Evolutionary conservation across 768 basidiomycete species (phyloP).

Genomic region (Suillus fuscotomentosus): DNA sequence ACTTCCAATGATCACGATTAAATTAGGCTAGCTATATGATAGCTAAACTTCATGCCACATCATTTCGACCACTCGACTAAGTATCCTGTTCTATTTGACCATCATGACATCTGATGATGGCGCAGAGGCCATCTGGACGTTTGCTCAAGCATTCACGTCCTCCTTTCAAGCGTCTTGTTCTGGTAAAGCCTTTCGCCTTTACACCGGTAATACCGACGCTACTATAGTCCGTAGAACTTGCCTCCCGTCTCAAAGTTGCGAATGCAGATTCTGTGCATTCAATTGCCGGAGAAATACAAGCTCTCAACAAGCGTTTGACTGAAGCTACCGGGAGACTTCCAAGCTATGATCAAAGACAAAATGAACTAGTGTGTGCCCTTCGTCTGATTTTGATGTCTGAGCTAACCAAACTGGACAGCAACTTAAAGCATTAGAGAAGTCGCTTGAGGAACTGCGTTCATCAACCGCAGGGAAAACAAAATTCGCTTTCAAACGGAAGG

Average conservation of each 20-base stretch:
- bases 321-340: conserved; percentile 68
- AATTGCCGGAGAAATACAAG: conserved; percentile 51
- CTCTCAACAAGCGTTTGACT: conserved; percentile 57
- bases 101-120: not conserved
- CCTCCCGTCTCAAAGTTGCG: conserved; percentile 42
- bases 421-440: conserved; percentile 59
- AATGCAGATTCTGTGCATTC: conserved; percentile 38
- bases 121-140: conserved; percentile 26
- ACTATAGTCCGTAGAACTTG: conserved; percentile 40
- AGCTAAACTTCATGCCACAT: not conserved
- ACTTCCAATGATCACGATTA: too few relatives aligned
- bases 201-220: conserved; percentile 13
- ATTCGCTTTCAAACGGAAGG: conserved; percentile 65
- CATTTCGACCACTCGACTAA: not conserved
- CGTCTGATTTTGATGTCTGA: conserved; percentile 1
- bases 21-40: too few relatives aligned
- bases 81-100: not conserved
- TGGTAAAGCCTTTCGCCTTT: conserved; percentile 17
- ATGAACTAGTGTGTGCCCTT: conserved; percentile 52
- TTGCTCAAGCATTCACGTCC: conserved; percentile 27
- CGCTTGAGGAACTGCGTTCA: conserved; percentile 49
- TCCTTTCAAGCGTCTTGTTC: conserved; percentile 25
- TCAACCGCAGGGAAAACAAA: conserved; percentile 50
- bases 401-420: conserved; percentile 44
- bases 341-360: conserved; percentile 72